Percentiles rank a stretch among this genome's conserved stretches.
Evolutionary conservation across 106 monocot species (phyloP).

Genomic region (Amphibolis antarctica): DNA sequence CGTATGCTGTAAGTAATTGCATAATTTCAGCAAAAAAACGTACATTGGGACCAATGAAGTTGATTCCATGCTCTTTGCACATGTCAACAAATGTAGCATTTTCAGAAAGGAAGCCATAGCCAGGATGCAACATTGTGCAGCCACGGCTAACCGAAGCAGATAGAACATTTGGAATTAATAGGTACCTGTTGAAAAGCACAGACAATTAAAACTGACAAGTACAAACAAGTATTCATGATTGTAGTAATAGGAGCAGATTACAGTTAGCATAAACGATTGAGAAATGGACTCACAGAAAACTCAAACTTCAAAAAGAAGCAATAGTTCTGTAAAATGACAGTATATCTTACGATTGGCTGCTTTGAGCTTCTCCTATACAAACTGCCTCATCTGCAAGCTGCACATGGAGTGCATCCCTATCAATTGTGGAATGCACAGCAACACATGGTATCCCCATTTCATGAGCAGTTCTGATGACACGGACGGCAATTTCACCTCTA

Average conservation of each 20-base stretch:
- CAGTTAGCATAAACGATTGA: too few species aligned
- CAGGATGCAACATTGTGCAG: slow-evolving; percentile 95
- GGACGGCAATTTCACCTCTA: slow-evolving; percentile 90
- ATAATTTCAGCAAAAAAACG: not conserved
- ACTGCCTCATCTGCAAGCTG: slow-evolving; percentile 83
- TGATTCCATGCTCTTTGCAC: slow-evolving; percentile 83
- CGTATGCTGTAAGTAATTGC: too few species aligned
- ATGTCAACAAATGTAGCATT: slow-evolving; percentile 93
- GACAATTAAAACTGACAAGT: not conserved
- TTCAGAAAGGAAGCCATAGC: slow-evolving; percentile 90
- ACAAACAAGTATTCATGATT: too few species aligned
- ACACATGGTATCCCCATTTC: slow-evolving; percentile 99
- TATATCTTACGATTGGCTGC: slow-evolving; percentile 82
- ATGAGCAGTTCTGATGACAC: slow-evolving; percentile 89
- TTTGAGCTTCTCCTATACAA: slow-evolving; percentile 94
- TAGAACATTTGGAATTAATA: slow-evolving; percentile 69
- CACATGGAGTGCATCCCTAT: slow-evolving; percentile 84
- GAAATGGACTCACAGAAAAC: too few species aligned
- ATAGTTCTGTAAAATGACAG: not conserved
- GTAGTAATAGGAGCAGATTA: too few species aligned
- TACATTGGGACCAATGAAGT: slow-evolving; percentile 96
- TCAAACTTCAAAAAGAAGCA: not conserved
- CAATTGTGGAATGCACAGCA: slow-evolving; percentile 87
- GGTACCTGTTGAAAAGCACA: slow-evolving; percentile 40
- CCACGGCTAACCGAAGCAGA: slow-evolving; percentile 80